Conservation (phyloP, 768 basidiomycete genomes). For the Pisolithus orientalis region DNA sequence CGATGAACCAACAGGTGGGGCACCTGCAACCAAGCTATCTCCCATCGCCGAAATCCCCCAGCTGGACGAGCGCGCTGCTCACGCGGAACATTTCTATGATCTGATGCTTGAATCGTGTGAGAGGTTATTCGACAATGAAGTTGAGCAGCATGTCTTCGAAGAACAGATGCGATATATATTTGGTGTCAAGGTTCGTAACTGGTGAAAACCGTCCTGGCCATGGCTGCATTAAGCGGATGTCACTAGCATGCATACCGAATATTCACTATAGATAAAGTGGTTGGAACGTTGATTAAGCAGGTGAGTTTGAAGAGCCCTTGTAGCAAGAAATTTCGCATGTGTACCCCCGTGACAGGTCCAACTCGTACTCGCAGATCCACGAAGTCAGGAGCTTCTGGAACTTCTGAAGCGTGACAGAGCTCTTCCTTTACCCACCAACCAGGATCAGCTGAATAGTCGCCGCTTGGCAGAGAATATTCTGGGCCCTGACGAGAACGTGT, state of each 20-base stretch:
- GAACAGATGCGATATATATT: constrained; percentile 87
- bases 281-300: constrained; percentile 86
- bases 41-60: constrained; percentile 21
- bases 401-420: constrained; percentile 63
- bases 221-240: neutral
- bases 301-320: constrained; percentile 30
- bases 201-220: neutral
- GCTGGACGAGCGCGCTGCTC: constrained; percentile 31
- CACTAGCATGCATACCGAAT: constrained; percentile 72
- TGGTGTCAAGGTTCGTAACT: constrained; percentile 57
- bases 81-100: constrained; percentile 70
- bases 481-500: constrained; percentile 73
- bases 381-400: constrained; percentile 69
- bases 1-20: constrained; percentile 16
- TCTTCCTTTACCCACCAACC: constrained; percentile 51
- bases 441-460: constrained; percentile 66
- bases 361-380: constrained; percentile 57
- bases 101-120: constrained; percentile 84
- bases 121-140: constrained; percentile 84
- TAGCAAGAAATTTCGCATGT: neutral
- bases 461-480: constrained; percentile 62
- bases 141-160: constrained; percentile 84
- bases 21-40: constrained; percentile 26
- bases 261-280: constrained; percentile 91
- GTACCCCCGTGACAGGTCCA: constrained; percentile 44